phyloP scores from a whole-genome alignment of 441 rosid species.

The Euphorbia schlechtendalii region DNA sequence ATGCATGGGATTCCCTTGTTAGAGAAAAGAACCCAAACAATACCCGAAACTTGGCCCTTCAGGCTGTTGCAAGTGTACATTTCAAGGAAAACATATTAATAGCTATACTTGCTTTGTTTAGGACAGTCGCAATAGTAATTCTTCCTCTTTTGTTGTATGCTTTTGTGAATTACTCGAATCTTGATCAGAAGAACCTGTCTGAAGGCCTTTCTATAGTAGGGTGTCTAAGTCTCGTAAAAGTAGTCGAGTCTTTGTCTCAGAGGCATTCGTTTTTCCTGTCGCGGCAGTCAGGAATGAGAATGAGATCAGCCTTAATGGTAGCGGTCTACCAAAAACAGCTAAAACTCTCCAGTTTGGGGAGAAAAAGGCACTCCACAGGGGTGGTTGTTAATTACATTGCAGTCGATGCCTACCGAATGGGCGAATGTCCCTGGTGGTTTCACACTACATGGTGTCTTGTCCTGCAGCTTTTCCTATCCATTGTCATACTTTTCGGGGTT shows the following conservation, averaged over 20 bases:
- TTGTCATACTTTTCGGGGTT: constrained; percentile 49
- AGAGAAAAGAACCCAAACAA: constrained; percentile 27
- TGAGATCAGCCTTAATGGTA: constrained; percentile 85
- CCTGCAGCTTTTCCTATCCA: constrained; percentile 61
- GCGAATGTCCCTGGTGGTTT: constrained; percentile 88
- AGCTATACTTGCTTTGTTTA: constrained; percentile 43
- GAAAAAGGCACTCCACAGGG: constrained; percentile 73
- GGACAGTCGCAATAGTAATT: constrained; percentile 49
- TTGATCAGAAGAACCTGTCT: constrained; percentile 35
- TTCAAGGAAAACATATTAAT: constrained; percentile 52
- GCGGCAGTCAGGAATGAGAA: constrained; percentile 81
- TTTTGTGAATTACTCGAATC: constrained; percentile 61
- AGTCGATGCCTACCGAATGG: constrained; percentile 85
- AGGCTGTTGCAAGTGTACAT: constrained; percentile 47
- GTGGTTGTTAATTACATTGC: constrained; percentile 79
- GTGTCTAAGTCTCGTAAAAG: constrained; percentile 45
- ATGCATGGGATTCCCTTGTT: constrained; percentile 44
- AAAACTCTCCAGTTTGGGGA: constrained; percentile 63
- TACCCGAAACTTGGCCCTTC: constrained; percentile 44
- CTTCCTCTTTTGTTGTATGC: constrained; percentile 69
- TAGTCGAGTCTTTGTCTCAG: constrained; percentile 74
- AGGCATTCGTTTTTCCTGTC: constrained; percentile 65
- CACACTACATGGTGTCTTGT: constrained; percentile 57
- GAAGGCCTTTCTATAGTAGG: constrained; percentile 53
- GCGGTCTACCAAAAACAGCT: constrained; percentile 74